Percentiles rank a stretch among this genome's conserved stretches.
phyloP scores from a whole-genome alignment of 805 yeast species.

The Lachancea mirantina region DNA sequence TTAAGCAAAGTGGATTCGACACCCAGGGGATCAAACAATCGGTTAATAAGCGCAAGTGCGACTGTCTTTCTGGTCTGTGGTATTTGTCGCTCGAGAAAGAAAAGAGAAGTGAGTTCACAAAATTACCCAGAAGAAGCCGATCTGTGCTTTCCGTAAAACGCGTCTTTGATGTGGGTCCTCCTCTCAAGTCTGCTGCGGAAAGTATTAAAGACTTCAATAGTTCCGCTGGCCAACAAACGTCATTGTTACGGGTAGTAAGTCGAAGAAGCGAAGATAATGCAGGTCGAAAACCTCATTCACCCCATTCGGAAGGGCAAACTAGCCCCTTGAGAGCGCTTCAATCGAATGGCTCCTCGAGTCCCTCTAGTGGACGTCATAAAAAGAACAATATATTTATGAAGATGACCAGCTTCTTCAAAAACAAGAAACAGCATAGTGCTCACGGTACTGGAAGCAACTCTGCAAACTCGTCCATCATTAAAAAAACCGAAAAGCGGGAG shows the following conservation, averaged over 20 bases:
- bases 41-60: conserved; percentile 54
- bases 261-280: conserved; percentile 22
- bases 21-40: conserved; percentile 51
- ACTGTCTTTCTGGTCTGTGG: conserved; percentile 70
- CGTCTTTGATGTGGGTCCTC: conserved; percentile 26
- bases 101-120: conserved; percentile 26
- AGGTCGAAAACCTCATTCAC: no score
- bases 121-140: conserved; percentile 31
- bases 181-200: background rate
- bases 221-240: conserved; percentile 9
- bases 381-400: conserved; percentile 8
- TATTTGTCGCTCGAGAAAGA: conserved; percentile 52
- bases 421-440: conserved; percentile 3
- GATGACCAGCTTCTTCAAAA: conserved; percentile 9
- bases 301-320: no score
- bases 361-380: background rate
- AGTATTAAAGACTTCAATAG: conserved; percentile 1
- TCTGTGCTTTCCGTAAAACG: conserved; percentile 30
- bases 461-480: background rate
- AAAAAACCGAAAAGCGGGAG: background rate
- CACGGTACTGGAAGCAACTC: background rate
- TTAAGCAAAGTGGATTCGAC: conserved; percentile 59
- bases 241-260: conserved; percentile 24
- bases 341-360: no score
- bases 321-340: no score